Evolutionary conservation across 257 asterid species (phyloP).

Genomic region (Fraxinus anomala): DNA sequence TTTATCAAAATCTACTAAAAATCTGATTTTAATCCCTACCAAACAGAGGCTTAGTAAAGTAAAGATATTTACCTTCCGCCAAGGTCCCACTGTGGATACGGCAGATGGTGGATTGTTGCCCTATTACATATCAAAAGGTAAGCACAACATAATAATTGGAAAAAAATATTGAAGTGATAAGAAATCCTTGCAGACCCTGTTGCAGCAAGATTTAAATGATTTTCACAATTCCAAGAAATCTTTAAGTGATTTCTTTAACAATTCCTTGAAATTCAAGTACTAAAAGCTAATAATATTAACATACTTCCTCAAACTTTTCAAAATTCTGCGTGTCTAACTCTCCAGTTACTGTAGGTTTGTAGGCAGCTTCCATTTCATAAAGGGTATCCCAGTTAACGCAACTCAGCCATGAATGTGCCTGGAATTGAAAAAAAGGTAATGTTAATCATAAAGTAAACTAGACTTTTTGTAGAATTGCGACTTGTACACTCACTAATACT

Average conservation of each 20-base stretch:
- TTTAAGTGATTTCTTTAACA: not conserved
- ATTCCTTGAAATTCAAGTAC: not conserved
- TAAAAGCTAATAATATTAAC: conserved; percentile 18
- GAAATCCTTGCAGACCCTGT: not conserved
- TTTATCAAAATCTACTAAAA: too few relatives aligned
- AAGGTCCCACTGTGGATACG: conserved; percentile 85
- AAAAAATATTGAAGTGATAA: not conserved
- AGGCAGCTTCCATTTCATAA: conserved; percentile 95
- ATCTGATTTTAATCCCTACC: too few relatives aligned
- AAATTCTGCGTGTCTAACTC: conserved; percentile 95
- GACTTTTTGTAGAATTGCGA: not conserved
- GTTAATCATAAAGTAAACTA: not conserved
- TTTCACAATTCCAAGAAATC: conserved; percentile 2
- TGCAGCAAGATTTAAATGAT: not conserved
- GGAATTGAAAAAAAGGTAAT: conserved; percentile 24
- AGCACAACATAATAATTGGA: conserved; percentile 13
- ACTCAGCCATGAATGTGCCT: conserved; percentile 93
- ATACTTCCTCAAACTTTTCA: conserved; percentile 85
- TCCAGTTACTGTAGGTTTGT: conserved; percentile 81
- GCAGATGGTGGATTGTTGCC: conserved; percentile 66
- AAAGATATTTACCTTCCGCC: conserved; percentile 79
- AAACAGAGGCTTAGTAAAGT: not conserved
- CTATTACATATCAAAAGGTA: conserved; percentile 39
- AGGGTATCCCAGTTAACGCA: conserved; percentile 78
- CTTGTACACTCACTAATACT: not conserved